A percentile compares a stretch with the other conserved stretches of the same genome.
These are phyloP conservation scores for Monosporascus sp. DNA, from an alignment of 2,329 filamentous ascomycete genomes.

Conservation along the genomic window DNA sequence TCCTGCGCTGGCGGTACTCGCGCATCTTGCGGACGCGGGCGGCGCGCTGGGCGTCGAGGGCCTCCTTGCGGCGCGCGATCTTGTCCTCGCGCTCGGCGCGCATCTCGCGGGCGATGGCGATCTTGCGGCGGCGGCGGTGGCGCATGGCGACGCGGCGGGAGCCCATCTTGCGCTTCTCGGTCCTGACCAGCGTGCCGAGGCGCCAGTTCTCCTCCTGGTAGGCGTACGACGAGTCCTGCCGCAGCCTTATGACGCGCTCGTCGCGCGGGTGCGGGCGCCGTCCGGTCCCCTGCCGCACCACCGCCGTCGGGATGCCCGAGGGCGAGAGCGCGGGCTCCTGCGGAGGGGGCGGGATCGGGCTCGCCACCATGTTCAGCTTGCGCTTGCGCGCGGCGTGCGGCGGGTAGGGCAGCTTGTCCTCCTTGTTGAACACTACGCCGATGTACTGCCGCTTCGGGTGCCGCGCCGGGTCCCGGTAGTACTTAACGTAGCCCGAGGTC, in stretches of 20 bases:
- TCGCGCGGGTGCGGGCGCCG: constrained; percentile 29
- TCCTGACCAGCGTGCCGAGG: constrained; percentile 48
- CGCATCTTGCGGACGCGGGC: constrained; percentile 15
- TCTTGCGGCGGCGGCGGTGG: constrained; percentile 39
- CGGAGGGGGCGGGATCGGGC: constrained; percentile 34
- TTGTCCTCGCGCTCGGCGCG: constrained; percentile 23
- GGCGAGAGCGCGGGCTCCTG: constrained; percentile 36
- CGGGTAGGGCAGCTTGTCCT: constrained; percentile 73
- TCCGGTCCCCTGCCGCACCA: constrained; percentile 31
- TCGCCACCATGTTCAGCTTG: constrained; percentile 66
- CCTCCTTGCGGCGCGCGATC: constrained; percentile 25
- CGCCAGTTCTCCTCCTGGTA: constrained; percentile 58
- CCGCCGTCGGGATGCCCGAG: constrained; percentile 45
- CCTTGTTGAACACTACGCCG: constrained; percentile 80
- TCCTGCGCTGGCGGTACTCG: constrained; percentile 16
- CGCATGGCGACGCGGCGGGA: constrained; percentile 44
- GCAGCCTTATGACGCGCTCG: constrained; percentile 44
- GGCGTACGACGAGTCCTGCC: constrained; percentile 43
- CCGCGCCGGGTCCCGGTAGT: constrained; percentile 80
- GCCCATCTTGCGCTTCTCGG: constrained; percentile 40
- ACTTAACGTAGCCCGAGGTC: constrained; percentile 85
- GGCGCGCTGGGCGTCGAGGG: constrained; percentile 19
- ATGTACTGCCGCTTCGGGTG: constrained; percentile 93
- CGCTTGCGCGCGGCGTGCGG: constrained; percentile 68
- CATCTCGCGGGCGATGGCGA: constrained; percentile 25